Conservation (phyloP, 1,139 yeast genomes). For the Blastobotrys capitulatus region DNA sequence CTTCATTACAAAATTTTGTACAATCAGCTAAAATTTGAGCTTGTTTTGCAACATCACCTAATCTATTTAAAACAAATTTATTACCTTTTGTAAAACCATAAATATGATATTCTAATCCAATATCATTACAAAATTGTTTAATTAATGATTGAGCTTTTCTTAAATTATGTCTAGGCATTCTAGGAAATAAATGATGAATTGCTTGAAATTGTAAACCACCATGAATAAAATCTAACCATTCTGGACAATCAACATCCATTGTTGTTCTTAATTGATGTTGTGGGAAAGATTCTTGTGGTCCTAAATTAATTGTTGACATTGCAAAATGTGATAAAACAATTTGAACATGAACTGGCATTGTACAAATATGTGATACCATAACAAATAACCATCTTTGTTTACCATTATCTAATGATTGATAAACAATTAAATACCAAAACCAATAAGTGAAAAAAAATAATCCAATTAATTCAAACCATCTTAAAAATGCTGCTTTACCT, state of each 20-base stretch:
- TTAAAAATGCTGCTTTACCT: slow-evolving; percentile 83
- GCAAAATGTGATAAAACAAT: slow-evolving; percentile 88
- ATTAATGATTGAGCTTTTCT: slow-evolving; percentile 70
- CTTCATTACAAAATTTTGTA: slow-evolving; percentile 36
- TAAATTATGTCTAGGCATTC: slow-evolving; percentile 83
- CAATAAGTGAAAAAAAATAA: slow-evolving; percentile 64
- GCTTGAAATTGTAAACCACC: slow-evolving; percentile 94
- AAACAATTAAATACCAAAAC: slow-evolving; percentile 66
- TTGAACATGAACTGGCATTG: slow-evolving; percentile 90
- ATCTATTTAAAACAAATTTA: slow-evolving; percentile 57
- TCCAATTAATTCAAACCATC: slow-evolving; percentile 73
- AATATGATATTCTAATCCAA: slow-evolving; percentile 77
- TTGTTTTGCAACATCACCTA: slow-evolving; percentile 75
- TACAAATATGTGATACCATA: slow-evolving; percentile 68
- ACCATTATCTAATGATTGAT: slow-evolving; percentile 46
- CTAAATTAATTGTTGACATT: slow-evolving; percentile 85
- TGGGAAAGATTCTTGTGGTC: slow-evolving; percentile 74
- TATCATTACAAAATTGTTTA: slow-evolving; percentile 64
- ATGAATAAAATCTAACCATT: slow-evolving; percentile 84
- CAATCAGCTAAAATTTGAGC: slow-evolving; percentile 69
- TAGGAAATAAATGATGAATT: slow-evolving; percentile 82
- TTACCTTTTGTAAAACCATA: slow-evolving; percentile 83
- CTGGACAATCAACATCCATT: slow-evolving; percentile 94
- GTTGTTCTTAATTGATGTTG: slow-evolving; percentile 83
- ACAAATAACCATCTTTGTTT: slow-evolving; percentile 53